phyloP scores from a whole-genome alignment of 768 basidiomycete species.

The Hysterangium stoloniferum region DNA sequence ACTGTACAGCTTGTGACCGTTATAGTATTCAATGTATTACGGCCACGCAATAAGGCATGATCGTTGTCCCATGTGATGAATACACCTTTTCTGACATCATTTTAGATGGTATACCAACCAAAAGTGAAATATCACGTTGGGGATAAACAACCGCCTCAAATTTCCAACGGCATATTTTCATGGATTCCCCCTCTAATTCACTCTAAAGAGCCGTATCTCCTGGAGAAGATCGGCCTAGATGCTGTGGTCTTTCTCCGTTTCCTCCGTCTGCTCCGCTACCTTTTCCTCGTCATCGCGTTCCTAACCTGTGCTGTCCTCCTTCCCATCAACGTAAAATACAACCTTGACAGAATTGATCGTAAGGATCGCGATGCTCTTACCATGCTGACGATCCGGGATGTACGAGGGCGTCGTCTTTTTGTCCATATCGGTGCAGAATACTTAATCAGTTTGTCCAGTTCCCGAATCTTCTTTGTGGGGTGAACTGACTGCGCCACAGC shows the following conservation, averaged over 20 bases:
- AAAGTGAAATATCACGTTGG: constrained; percentile 88
- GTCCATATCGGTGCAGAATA: constrained; percentile 83
- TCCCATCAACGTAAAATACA: constrained; percentile 83
- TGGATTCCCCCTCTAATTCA: constrained; percentile 85
- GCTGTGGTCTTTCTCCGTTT: constrained; percentile 92
- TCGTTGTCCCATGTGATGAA: neutral
- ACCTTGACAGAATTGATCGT: constrained; percentile 52
- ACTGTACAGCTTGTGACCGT: constrained; percentile 51
- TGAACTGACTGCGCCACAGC: constrained; percentile 20
- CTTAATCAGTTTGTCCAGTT: constrained; percentile 46
- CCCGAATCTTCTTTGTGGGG: neutral
- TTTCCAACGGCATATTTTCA: constrained; percentile 75
- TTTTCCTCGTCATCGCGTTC: constrained; percentile 57
- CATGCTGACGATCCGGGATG: constrained; percentile 82
- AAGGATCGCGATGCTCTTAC: constrained; percentile 54
- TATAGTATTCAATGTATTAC: constrained; percentile 72
- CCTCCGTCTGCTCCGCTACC: constrained; percentile 70
- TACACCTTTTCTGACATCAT: neutral
- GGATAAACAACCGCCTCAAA: constrained; percentile 68
- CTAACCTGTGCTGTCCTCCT: constrained; percentile 69
- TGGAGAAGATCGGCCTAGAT: constrained; percentile 86
- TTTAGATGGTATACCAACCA: constrained; percentile 82
- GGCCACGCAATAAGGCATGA: constrained; percentile 81
- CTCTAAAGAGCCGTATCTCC: constrained; percentile 81
- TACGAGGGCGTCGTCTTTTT: constrained; percentile 64